Evolutionary conservation across 345 rosid genomes (phyloP).

Genomic region (Boechera stricta): DNA sequence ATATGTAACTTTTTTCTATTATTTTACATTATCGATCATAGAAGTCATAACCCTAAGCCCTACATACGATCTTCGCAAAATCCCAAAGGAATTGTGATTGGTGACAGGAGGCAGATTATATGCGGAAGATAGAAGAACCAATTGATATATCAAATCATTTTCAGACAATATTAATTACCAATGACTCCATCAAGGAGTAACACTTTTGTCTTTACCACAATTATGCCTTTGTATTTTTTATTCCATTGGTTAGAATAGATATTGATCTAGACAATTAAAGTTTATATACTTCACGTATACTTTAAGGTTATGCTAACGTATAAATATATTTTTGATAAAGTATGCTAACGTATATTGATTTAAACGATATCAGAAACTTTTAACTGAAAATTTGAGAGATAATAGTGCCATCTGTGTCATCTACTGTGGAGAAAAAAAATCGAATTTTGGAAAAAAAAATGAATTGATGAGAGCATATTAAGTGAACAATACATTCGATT

Average conservation of each 20-base stretch:
- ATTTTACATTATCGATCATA: not conserved
- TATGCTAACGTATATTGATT: too few species aligned
- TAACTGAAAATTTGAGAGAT: too few species aligned
- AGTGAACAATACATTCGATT: not conserved
- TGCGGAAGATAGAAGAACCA: slow-evolving; percentile 19
- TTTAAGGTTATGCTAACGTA: not conserved
- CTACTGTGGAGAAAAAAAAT: too few species aligned
- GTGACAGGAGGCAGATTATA: slow-evolving; percentile 25
- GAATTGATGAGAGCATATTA: too few species aligned
- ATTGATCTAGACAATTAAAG: not conserved
- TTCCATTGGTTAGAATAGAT: not conserved
- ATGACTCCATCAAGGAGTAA: slow-evolving; percentile 15
- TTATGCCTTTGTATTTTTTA: not conserved
- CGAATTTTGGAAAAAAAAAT: too few species aligned
- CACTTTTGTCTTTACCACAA: slow-evolving; percentile 18
- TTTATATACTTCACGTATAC: slow-evolving; percentile 16
- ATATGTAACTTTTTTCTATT: not conserved
- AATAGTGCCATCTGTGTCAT: too few species aligned
- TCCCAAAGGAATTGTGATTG: slow-evolving; percentile 32
- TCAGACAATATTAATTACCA: not conserved
- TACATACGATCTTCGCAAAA: slow-evolving; percentile 20
- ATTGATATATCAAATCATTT: slow-evolving; percentile 2
- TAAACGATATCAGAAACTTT: too few species aligned
- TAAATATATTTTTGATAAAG: too few species aligned
- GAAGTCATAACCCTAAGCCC: not conserved